phyloP scores from a whole-genome alignment of 116 monocot species.

The Trichopus zeylanicus region DNA sequence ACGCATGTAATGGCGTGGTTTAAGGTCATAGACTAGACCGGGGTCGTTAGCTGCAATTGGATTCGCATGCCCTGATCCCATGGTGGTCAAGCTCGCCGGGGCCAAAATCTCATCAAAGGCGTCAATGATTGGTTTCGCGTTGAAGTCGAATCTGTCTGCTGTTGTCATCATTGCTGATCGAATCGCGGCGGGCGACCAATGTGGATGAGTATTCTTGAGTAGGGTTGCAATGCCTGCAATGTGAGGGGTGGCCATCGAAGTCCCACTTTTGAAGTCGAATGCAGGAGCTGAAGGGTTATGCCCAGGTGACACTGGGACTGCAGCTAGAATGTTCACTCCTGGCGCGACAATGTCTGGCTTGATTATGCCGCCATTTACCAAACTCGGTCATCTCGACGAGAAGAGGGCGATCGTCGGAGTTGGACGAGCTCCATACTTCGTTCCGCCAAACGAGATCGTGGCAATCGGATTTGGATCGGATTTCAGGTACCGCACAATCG shows the following conservation, averaged over 20 bases:
- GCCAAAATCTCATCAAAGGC: not conserved
- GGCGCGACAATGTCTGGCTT: not conserved
- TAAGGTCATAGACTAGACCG: constrained; percentile 18
- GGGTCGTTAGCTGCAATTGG: constrained; percentile 9
- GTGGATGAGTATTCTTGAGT: not conserved
- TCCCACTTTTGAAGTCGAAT: not conserved
- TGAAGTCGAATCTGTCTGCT: not conserved
- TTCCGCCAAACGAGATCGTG: not conserved
- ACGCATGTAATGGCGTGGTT: constrained; percentile 1
- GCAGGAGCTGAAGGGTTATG: not conserved
- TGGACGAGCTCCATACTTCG: not conserved
- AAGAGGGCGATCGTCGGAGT: not conserved
- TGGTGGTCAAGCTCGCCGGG: not conserved
- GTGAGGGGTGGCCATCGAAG: not conserved
- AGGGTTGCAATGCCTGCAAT: not conserved
- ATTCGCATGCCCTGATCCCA: constrained; percentile 14
- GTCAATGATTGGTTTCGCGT: constrained; percentile 1
- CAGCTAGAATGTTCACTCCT: not conserved
- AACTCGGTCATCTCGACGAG: not conserved
- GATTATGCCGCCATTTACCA: not conserved
- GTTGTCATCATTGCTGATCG: not conserved
- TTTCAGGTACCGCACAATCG: not conserved
- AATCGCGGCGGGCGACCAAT: not conserved
- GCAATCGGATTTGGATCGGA: not conserved
- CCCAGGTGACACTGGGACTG: not conserved